Evolutionary conservation across 495 filamentous ascomycete species (phyloP).

Genomic region (Staphylotrichum tortipilum): DNA sequence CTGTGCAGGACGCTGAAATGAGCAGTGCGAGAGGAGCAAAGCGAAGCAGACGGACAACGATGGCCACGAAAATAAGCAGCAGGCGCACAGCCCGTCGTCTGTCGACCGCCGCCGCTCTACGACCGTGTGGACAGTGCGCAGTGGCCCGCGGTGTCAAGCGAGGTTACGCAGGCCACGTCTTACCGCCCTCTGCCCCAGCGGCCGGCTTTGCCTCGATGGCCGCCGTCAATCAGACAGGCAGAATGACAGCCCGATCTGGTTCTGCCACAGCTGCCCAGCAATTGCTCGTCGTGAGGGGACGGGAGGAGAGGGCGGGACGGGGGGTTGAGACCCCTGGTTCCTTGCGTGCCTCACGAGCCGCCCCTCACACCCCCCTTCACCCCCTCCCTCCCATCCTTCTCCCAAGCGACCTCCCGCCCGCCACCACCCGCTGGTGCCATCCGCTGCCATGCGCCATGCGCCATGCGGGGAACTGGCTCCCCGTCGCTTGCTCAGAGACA

Average conservation of each 20-base stretch:
- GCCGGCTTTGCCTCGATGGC: not conserved
- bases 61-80: not conserved
- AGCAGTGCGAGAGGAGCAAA: not conserved
- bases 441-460: slow-evolving; percentile 1
- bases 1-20: not conserved
- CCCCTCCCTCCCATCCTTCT: too few species aligned
- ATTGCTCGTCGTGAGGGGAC: too few species aligned
- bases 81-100: not conserved
- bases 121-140: too few species aligned
- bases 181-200: slow-evolving; percentile 5
- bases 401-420: slow-evolving; percentile 1
- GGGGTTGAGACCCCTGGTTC: slow-evolving; percentile 2
- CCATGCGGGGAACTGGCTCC: slow-evolving; percentile 16
- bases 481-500: slow-evolving; percentile 13
- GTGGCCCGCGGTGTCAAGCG: not conserved
- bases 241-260: not conserved
- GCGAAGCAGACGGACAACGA: not conserved
- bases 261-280: not conserved
- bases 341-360: slow-evolving; percentile 1
- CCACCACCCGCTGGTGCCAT: not conserved
- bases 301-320: too few species aligned
- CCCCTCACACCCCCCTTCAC: slow-evolving; percentile 1
- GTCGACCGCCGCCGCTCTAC: not conserved
- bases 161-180: not conserved
- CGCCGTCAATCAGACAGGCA: not conserved